Percentiles rank a stretch among this genome's conserved stretches.
phyloP scores from a whole-genome alignment of 2,329 filamentous ascomycete species.

The Akanthomyces muscarius region DNA sequence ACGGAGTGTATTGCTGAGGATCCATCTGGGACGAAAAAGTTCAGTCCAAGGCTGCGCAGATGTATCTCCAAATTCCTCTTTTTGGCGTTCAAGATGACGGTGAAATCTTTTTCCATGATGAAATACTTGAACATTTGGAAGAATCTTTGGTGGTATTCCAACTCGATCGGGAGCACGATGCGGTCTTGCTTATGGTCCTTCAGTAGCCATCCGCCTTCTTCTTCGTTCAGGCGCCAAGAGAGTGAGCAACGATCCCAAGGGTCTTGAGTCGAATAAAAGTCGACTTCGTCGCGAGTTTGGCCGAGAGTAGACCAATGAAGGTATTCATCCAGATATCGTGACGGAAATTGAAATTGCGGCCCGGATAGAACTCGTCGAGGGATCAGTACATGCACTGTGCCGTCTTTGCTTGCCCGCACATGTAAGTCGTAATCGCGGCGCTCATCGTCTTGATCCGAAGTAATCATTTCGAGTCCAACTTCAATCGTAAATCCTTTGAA shows the following conservation, averaged over 20 bases:
- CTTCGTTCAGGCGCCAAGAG: not conserved
- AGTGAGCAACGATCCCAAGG: not conserved
- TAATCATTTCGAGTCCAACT: not conserved
- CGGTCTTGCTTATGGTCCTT: not conserved
- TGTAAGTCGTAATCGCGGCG: not conserved
- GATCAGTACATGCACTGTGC: not conserved
- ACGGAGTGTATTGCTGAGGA: not conserved
- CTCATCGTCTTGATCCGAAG: not conserved
- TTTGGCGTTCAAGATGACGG: rapidly evolving
- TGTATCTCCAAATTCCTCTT: not conserved
- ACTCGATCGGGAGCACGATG: not conserved
- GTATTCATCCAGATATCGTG: not conserved
- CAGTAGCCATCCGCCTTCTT: not conserved
- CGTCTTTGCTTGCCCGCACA: not conserved
- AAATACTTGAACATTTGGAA: not conserved
- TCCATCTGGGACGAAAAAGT: not conserved
- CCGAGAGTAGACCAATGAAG: not conserved
- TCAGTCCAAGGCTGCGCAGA: not conserved
- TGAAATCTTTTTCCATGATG: not conserved
- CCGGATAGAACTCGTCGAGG: not conserved
- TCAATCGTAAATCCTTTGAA: not conserved
- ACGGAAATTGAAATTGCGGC: not conserved
- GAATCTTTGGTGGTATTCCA: not conserved
- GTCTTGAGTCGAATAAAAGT: not conserved
- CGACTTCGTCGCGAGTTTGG: not conserved